A percentile compares a stretch with the other conserved stretches of the same genome.
Evolutionary conservation across 169 alveolate species (phyloP).

Genomic region (Eimeria necatrix): DNA sequence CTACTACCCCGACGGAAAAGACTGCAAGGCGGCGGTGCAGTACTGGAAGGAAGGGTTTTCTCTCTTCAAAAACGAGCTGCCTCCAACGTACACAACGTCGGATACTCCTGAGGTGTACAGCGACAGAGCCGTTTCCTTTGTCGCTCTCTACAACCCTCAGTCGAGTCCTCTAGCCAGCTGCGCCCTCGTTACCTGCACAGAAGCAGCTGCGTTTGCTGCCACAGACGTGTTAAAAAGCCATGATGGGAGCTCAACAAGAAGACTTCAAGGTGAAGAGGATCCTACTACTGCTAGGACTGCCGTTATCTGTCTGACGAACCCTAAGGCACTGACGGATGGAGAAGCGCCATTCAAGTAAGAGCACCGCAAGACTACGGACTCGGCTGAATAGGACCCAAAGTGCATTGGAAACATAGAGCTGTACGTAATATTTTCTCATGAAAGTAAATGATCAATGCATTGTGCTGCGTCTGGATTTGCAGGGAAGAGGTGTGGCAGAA

Average conservation of each 20-base stretch:
- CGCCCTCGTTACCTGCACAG: constrained; percentile 4
- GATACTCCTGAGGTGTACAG: background rate
- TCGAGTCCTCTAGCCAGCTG: constrained; percentile 20
- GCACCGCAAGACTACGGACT: no score
- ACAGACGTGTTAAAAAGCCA: no score
- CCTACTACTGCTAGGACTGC: background rate
- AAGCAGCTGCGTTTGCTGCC: background rate
- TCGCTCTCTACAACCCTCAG: constrained; percentile 62
- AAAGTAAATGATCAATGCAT: no score
- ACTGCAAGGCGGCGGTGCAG: constrained; percentile 49
- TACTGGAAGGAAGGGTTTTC: constrained; percentile 1
- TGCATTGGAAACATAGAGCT: no score
- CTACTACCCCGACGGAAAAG: background rate
- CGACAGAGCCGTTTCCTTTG: constrained; percentile 23
- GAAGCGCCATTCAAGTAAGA: constrained; percentile 24
- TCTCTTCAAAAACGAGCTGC: background rate
- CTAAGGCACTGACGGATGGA: constrained; percentile 44
- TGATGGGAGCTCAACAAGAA: no score
- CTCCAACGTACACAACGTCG: background rate
- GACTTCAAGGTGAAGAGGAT: background rate
- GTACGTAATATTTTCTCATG: no score
- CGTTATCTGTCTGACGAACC: constrained; percentile 24
- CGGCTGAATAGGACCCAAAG: no score
- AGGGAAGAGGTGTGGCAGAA: no score
- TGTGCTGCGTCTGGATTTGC: no score